phyloP scores from a whole-genome alignment of 352 stramenopile species.

The Hyaloperonospora brassicae region DNA sequence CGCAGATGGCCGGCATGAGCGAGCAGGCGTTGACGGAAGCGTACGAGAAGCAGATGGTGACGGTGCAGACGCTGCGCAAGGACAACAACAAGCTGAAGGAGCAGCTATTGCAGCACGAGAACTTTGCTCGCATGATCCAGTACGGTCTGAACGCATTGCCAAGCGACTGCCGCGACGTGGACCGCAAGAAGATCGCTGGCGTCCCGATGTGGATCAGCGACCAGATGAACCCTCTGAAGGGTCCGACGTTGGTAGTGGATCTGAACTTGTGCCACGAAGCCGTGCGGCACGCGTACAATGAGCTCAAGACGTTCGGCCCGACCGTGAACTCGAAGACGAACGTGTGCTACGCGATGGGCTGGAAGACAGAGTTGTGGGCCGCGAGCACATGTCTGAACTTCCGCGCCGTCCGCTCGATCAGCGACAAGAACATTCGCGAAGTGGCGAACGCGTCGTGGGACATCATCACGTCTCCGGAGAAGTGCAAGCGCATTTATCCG shows the following conservation, averaged over 20 bases:
- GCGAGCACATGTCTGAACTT: conserved; percentile 72
- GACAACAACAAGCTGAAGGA: conserved; percentile 84
- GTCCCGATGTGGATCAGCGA: conserved; percentile 74
- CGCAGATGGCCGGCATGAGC: conserved; percentile 75
- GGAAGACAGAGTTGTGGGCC: conserved; percentile 78
- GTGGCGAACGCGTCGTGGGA: conserved; percentile 70
- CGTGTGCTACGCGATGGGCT: conserved; percentile 80
- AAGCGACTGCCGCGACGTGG: conserved; percentile 66
- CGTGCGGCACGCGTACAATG: conserved; percentile 71
- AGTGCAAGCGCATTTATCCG: conserved; percentile 77
- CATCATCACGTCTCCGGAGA: conserved; percentile 77
- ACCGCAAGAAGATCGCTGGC: conserved; percentile 69
- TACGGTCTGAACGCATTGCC: conserved; percentile 70
- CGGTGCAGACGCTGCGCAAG: conserved; percentile 67
- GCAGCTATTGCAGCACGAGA: conserved; percentile 73
- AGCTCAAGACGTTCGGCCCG: conserved; percentile 65
- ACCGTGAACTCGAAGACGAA: conserved; percentile 79
- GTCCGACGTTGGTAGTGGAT: conserved; percentile 65
- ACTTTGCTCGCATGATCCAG: conserved; percentile 81
- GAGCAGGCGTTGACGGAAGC: conserved; percentile 69
- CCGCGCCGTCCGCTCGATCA: conserved; percentile 49
- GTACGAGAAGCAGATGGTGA: conserved; percentile 79
- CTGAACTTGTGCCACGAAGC: conserved; percentile 71
- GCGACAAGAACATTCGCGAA: conserved; percentile 61
- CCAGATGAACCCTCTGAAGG: conserved; percentile 73